Evolutionary conservation across 2,329 filamentous ascomycete genomes (phyloP), one percentile per base, ranked within the genome.

Genomic region (Penicillium sp.): DNA sequence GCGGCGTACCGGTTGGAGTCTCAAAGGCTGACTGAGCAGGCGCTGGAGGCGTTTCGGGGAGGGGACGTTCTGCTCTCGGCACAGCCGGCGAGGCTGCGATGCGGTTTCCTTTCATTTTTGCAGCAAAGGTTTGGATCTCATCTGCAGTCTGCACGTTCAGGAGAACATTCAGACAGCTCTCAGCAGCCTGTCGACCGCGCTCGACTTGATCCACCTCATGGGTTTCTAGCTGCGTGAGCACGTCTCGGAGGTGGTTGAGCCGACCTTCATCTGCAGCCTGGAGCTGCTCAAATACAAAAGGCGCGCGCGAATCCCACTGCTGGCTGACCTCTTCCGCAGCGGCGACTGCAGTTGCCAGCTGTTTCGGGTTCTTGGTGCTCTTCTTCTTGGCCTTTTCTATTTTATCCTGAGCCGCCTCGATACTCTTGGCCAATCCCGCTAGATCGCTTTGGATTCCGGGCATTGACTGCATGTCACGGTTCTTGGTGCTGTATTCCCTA

Each of bases 221-320:
- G 0, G 94, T 99, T 73, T 96, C 88, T 66, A 93, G 89, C 68
- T 97, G 92, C 1, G 94, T 97, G 57, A 99, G 82, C 40, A 90
- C 84, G 73, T 97, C 93, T 58, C 93, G 89, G 56, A 99, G 81
- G 68, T 95, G 89, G 73, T 97, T 96, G 63, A 95, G 80, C 53
- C 94, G 86, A 65, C 85, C 87, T 77, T 99, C 94, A 69, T 99
- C 94, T 29, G 95, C 79, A 6, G 90, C 88, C 72, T 99, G 94
- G 25, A 99, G 83, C 57, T 88, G 89, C 75, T 99, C 94, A 69
- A 96, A 97, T 57, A 97, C 89, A 74, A 90, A 97, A 1, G 94
- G 94, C 14, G 94, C 91, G 73, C 96, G 92, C 1, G 91, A 92
- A 53, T 96, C 88, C 94, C 94, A 99, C 70, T 96, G 89, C 62